These are phyloP conservation scores for Irpex sp. DNA, from an alignment of 1,284 basidiomycete genomes.

Conservation along the genomic window DNA sequence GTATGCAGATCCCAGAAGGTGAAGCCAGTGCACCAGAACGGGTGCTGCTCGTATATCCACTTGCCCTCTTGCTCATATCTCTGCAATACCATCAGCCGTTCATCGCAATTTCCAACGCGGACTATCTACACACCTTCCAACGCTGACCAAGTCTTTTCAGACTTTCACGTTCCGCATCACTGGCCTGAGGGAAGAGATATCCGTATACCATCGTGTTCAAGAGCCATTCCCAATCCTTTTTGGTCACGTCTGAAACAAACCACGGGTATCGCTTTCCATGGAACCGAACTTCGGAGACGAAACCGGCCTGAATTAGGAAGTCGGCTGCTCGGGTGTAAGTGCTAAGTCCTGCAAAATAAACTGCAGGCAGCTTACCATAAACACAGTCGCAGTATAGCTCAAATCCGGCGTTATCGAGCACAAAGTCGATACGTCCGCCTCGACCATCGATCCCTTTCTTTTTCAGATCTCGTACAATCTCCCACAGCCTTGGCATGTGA, in stretches of 20 bases:
- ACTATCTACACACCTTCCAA: slow-evolving; percentile 67
- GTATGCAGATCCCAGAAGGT: slow-evolving; percentile 90
- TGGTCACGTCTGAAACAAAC: slow-evolving; percentile 97
- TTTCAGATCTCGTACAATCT: slow-evolving; percentile 68
- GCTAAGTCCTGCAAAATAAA: neutral
- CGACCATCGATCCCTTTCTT: slow-evolving; percentile 27
- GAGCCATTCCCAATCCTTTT: slow-evolving; percentile 95
- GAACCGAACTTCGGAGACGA: slow-evolving; percentile 84
- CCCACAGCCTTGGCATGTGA: slow-evolving; percentile 78
- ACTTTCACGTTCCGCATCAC: slow-evolving; percentile 78
- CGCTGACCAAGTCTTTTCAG: slow-evolving; percentile 77
- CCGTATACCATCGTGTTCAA: slow-evolving; percentile 85
- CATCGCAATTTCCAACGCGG: neutral
- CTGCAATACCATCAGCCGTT: slow-evolving; percentile 29
- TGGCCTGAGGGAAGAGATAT: slow-evolving; percentile 78
- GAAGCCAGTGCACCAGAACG: slow-evolving; percentile 96
- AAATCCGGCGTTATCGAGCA: slow-evolving; percentile 88
- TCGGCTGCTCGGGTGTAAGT: slow-evolving; percentile 47
- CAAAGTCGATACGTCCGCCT: slow-evolving; percentile 80
- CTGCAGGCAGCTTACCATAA: slow-evolving; percentile 57
- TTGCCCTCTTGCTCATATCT: slow-evolving; percentile 91
- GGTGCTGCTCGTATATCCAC: slow-evolving; percentile 96
- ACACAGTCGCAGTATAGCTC: slow-evolving; percentile 97
- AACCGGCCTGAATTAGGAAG: slow-evolving; percentile 87
- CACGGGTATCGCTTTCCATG: slow-evolving; percentile 89